Base-by-base conservation (phyloP, 2,329 filamentous ascomycete species). In the Cladosporium sp. region DNA sequence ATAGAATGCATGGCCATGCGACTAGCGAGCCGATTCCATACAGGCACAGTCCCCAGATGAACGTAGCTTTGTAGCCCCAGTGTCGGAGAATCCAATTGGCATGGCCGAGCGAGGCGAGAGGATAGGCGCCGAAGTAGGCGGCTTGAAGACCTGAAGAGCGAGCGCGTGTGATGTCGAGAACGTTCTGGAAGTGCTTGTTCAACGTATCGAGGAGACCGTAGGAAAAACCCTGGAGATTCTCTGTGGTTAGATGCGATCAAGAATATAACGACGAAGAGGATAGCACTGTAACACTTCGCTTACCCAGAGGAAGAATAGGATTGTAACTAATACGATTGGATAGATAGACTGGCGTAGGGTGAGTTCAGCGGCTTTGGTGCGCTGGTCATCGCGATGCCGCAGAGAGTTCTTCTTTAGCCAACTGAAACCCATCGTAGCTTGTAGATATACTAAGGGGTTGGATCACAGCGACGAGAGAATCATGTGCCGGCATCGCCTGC, bases 271-370 rank as follows among this genome's bases (percentile, higher is more conserved):
- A n/a, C n/a, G n/a, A n/a, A n/a, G n/a, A n/a, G n/a, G n/a, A 36
- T 36, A 4, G 13, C 7, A 3, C 32, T 36, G 12, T 36, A 3
- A n/a, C 8, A 7, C 4, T 15, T 36, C 29, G 24, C 65, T 38
- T 64, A 73, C 79, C 80, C 80, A 84, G 18, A 85, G 74, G 64
- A 85, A 84, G 70, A 84, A 85, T 1, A 85, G 68, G 42, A 83
- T 70, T 0, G 81, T 85, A 45, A 88, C 85, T 4, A 89, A 74
- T 49, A 73, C 72, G 40, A 88, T 75, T 3, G 85, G 86, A 58
- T 79, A 79, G 48, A 89, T 73, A 11, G 84, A 88, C 60, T 86
- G 76, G 47, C 82, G 74, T 24, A 88, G 64, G 0, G 83, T 87
- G 55, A 89, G 71, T 65, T 86, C 76, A n/a, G 78, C 74, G 17